Base-by-base conservation (phyloP, 1,284 basidiomycete species). In the Sporisorium exsertum region DNA sequence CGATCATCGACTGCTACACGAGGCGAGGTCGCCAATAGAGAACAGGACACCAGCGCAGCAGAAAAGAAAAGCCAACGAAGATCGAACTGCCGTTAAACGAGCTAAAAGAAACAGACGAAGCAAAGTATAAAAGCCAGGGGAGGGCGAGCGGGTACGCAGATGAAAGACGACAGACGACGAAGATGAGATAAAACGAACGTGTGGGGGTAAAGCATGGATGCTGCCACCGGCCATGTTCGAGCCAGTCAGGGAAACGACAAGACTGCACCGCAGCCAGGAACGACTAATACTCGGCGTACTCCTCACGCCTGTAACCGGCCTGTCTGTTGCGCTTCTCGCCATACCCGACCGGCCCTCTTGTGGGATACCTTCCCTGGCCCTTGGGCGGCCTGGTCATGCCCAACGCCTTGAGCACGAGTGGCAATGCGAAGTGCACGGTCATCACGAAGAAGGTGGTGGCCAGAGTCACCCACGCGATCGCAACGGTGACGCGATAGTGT, bases 351-450 rank as follows among this genome's bases (percentile, higher is more conserved):
- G 64, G 70, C 4, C 32, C 56, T 22, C 49, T 68, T 10, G n/a
- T 27, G 15, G 26, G 46, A 8, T 52, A 15, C 45, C 58, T 50
- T 2, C 59, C 37, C 26, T 72, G 46, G 18, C 58, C 70, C 63
- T 68, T 77, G 26, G 74, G 73, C 3, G 73, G 73, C 20, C 73
- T 63, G 10, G 73, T 77, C 67, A 79, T 74, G 29, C 78, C 78
- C 18, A 79, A n/a, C 1, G 64, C 60, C 52, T 79, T 74, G 29
- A 77, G 49, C 33, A 78, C 71, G 15, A 77, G 33, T 4, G 80
- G 80, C 10, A 81, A 50, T 1, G 75, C 72, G 59, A 80, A 81
- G 65, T 81, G 80, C n/a, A 81, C 80, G 18, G 65, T 70, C 66
- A 77, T 80, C n/a, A 71, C 73, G 15, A 81, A 75, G 77, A 81